Conservation (phyloP, 148 eudicot genomes). For the Rheum nobile region DNA sequence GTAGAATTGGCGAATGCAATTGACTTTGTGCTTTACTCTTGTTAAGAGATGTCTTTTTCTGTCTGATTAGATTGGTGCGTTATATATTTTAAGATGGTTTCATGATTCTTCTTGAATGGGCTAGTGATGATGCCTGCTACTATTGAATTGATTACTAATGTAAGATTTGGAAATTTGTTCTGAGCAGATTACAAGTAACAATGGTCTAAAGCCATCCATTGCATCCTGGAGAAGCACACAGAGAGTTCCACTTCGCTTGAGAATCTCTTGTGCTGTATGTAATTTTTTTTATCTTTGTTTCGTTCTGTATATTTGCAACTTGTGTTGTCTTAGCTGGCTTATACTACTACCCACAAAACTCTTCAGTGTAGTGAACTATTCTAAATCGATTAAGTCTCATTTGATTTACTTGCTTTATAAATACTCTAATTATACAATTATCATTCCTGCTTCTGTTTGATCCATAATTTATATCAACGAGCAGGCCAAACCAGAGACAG, state of each 20-base stretch:
- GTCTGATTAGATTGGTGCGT: neutral
- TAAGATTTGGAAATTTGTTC: neutral
- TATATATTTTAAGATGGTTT: neutral
- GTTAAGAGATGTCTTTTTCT: neutral
- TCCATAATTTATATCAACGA: neutral
- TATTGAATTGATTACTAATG: neutral
- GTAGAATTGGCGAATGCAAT: neutral
- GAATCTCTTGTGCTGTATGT: slow-evolving; percentile 34
- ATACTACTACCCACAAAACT: neutral
- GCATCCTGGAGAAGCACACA: slow-evolving; percentile 17
- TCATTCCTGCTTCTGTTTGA: neutral
- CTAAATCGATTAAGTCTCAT: neutral
- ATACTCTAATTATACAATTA: too few species aligned
- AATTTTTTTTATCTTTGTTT: neutral
- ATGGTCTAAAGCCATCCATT: slow-evolving; percentile 16
- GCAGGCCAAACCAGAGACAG: slow-evolving; percentile 60
- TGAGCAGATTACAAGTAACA: slow-evolving; percentile 18
- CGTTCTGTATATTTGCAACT: neutral
- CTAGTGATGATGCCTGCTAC: neutral
- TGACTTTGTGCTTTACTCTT: neutral
- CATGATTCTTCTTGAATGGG: neutral
- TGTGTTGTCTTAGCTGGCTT: neutral
- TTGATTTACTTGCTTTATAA: too few species aligned
- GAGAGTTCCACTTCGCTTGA: slow-evolving; percentile 15
- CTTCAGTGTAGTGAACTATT: neutral